A percentile compares a stretch with the other conserved stretches of the same genome.
Evolutionary conservation across 257 asterid genomes (phyloP).

Genomic region (Datura wrightii): DNA sequence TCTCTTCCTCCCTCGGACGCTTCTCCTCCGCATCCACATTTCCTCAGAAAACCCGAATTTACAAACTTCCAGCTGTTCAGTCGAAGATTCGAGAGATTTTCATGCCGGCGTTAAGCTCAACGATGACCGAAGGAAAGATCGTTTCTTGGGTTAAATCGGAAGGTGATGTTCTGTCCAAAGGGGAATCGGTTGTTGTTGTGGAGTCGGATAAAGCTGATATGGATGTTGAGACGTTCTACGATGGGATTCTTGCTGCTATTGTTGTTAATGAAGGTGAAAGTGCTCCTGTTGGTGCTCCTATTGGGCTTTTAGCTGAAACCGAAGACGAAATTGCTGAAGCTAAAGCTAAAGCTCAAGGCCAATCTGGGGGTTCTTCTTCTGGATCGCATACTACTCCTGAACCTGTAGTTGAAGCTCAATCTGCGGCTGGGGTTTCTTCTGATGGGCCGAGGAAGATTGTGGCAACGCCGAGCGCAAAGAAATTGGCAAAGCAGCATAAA

Average conservation of each 20-base stretch:
- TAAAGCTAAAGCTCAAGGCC: slow-evolving; percentile 58
- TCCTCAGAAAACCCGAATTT: slow-evolving; percentile 32
- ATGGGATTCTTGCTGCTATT: slow-evolving; percentile 74
- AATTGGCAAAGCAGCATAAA: slow-evolving; percentile 79
- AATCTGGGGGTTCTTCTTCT: slow-evolving; percentile 34
- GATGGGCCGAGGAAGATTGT: slow-evolving; percentile 57
- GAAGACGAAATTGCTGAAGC: slow-evolving; percentile 69
- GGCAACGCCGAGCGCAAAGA: slow-evolving; percentile 87
- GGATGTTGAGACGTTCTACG: slow-evolving; percentile 85
- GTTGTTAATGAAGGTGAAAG: slow-evolving; percentile 76
- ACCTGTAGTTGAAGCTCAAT: slow-evolving; percentile 36
- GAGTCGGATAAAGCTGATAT: slow-evolving; percentile 88
- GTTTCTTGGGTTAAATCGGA: slow-evolving; percentile 87
- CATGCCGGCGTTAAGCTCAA: slow-evolving; percentile 95
- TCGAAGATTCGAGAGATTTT: slow-evolving; percentile 90
- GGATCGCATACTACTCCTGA: slow-evolving; percentile 36
- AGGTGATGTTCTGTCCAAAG: slow-evolving; percentile 77
- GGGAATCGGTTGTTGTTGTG: slow-evolving; percentile 83
- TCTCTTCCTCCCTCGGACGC: slow-evolving; percentile 51
- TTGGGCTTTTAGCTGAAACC: slow-evolving; percentile 71
- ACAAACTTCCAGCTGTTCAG: slow-evolving; percentile 43
- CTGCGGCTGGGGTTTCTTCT: slow-evolving; percentile 37
- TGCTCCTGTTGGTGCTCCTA: slow-evolving; percentile 76
- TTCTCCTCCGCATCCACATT: slow-evolving; percentile 38
- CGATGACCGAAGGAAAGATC: slow-evolving; percentile 94